Evolutionary conservation across 768 basidiomycete species (phyloP).

Genomic region (Boletus pseudo-olivaceus): DNA sequence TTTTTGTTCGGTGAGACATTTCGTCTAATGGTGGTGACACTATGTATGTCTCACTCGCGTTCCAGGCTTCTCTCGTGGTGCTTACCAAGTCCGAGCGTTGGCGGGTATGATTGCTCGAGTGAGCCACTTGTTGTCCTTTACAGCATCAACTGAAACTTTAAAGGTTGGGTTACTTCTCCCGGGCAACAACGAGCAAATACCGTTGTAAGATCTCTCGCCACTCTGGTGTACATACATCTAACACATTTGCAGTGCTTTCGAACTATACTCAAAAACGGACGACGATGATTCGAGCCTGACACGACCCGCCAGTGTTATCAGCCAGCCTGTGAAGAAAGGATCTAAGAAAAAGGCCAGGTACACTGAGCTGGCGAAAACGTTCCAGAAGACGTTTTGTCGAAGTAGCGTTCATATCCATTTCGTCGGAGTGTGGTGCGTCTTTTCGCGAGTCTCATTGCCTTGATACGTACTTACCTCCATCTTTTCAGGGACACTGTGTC

Average conservation of each 20-base stretch:
- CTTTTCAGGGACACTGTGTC: conserved; percentile 45
- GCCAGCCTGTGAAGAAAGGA: conserved; percentile 1
- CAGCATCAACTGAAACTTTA: not conserved
- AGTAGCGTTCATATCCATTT: conserved; percentile 39
- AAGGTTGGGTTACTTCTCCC: conserved; percentile 42
- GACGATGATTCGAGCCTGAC: conserved; percentile 12
- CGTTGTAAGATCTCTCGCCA: conserved; percentile 28
- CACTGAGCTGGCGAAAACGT: conserved; percentile 23
- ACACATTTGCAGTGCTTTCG: conserved; percentile 33
- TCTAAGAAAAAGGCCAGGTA: conserved; percentile 13
- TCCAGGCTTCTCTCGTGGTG: conserved; percentile 46
- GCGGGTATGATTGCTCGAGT: conserved; percentile 45
- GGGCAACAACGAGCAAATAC: conserved; percentile 41
- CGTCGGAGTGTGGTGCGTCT: conserved; percentile 41
- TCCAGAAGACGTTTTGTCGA: conserved; percentile 37
- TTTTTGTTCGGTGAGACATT: conserved; percentile 38
- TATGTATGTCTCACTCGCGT: not conserved
- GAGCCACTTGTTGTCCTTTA: not conserved
- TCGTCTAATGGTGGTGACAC: not conserved
- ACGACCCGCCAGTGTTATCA: conserved; percentile 11
- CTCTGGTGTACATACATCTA: not conserved
- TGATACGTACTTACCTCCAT: not conserved
- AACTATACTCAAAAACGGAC: conserved; percentile 32
- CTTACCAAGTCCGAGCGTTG: conserved; percentile 42
- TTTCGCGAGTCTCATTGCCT: not conserved